These are phyloP conservation scores for Zopfia rhizophila DNA, from an alignment of 2,329 filamentous ascomycete genomes.

Conservation along the genomic window DNA sequence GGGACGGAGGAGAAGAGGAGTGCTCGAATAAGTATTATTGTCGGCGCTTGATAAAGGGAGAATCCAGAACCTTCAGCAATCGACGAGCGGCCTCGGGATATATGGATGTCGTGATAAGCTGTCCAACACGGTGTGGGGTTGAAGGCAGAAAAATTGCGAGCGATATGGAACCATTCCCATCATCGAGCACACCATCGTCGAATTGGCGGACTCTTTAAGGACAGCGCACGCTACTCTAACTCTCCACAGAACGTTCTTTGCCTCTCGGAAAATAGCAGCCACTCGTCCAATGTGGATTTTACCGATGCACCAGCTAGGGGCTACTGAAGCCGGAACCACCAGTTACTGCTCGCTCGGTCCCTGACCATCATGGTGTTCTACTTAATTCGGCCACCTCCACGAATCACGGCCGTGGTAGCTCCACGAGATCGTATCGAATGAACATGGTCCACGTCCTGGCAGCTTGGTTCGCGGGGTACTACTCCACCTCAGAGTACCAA, in stretches of 20 bases:
- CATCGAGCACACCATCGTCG: slow-evolving; percentile 48
- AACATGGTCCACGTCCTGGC: slow-evolving; percentile 37
- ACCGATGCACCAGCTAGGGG: slow-evolving; percentile 27
- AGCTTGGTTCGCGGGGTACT: slow-evolving; percentile 29
- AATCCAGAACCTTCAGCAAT: too few species aligned
- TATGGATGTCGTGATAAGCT: slow-evolving; percentile 5
- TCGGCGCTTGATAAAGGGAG: too few species aligned
- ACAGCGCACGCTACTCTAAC: slow-evolving; percentile 25
- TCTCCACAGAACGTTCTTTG: slow-evolving; percentile 8
- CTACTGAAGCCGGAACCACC: slow-evolving; percentile 12
- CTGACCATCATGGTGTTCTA: slow-evolving; percentile 35
- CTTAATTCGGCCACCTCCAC: slow-evolving; percentile 27
- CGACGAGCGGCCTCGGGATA: too few species aligned
- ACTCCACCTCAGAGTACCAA: slow-evolving; percentile 23
- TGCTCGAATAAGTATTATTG: slow-evolving; percentile 5
- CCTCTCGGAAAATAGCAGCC: slow-evolving; percentile 8
- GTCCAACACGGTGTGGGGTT: background rate
- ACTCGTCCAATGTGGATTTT: slow-evolving; percentile 20
- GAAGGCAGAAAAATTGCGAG: slow-evolving; percentile 33
- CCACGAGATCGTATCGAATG: slow-evolving; percentile 22
- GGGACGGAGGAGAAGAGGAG: slow-evolving; percentile 1
- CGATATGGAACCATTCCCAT: slow-evolving; percentile 37
- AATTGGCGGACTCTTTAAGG: slow-evolving; percentile 36
- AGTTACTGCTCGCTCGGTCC: slow-evolving; percentile 13
- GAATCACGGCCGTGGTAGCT: slow-evolving; percentile 30